These are phyloP conservation scores for Huntiella omanensis DNA, from an alignment of 2,329 filamentous ascomycete genomes.

Conservation along the genomic window DNA sequence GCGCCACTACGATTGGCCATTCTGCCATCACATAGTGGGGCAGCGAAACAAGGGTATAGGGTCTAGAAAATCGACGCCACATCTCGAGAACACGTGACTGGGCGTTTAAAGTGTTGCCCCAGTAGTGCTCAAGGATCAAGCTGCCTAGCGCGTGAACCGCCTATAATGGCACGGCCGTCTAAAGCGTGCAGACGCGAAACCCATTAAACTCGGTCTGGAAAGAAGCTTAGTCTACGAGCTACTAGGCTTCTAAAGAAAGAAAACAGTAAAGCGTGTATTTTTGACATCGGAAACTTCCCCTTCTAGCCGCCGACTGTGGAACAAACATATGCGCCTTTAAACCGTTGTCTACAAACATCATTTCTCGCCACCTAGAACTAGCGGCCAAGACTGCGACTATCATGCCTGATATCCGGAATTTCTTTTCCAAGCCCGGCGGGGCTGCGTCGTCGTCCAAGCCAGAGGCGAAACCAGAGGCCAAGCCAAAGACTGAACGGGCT, in stretches of 20 bases:
- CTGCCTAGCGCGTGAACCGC: slow-evolving; percentile 1
- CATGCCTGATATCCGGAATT: slow-evolving; percentile 63
- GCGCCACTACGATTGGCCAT: no score
- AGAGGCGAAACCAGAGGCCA: slow-evolving; percentile 26
- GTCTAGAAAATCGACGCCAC: no score
- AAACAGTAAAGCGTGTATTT: no score
- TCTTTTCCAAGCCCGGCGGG: slow-evolving; percentile 64
- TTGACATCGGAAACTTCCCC: no score
- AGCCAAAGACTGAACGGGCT: slow-evolving; percentile 18
- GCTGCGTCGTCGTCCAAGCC: slow-evolving; percentile 30
- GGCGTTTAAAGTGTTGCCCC: slow-evolving; percentile 2
- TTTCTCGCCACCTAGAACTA: not conserved
- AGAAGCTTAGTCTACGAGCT: not conserved
- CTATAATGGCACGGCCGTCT: not conserved
- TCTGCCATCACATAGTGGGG: no score
- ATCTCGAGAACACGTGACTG: slow-evolving; percentile 4
- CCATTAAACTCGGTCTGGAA: slow-evolving; percentile 4
- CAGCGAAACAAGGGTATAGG: no score
- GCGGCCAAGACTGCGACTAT: not conserved
- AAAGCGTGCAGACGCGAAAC: slow-evolving; percentile 7
- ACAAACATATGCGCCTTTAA: no score
- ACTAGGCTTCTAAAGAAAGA: no score
- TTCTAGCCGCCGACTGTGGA: not conserved
- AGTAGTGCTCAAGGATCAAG: not conserved
- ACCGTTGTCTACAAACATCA: not conserved